These are phyloP conservation scores for Cinnamomum micranthum DNA, from an alignment of 164 flowering plant genomes.

Conservation along the genomic window DNA sequence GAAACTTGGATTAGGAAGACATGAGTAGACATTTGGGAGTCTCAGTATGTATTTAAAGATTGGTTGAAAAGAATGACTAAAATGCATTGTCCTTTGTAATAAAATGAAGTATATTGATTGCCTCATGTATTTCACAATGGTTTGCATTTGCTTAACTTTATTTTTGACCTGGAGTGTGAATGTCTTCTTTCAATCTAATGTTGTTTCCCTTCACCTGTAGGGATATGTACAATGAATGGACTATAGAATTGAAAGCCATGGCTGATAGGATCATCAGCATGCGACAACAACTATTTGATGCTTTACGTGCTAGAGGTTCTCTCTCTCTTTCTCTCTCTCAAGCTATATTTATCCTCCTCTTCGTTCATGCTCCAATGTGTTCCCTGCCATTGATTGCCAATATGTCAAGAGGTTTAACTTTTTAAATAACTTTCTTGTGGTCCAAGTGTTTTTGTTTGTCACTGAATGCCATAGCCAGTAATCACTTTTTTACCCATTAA, in stretches of 20 bases:
- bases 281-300: constrained; percentile 80
- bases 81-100: not conserved
- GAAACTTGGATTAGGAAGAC: no score
- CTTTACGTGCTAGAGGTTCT: constrained; percentile 68
- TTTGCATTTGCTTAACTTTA: not conserved
- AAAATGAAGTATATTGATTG: not conserved
- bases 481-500: no score
- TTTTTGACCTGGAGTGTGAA: no score
- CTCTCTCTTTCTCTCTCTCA: not conserved
- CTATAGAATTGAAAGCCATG: constrained; percentile 94
- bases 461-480: no score
- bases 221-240: constrained; percentile 85
- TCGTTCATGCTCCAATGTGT: no score
- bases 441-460: no score
- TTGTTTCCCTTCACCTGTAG: constrained; percentile 28
- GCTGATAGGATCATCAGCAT: constrained; percentile 95
- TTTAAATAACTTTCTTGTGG: no score
- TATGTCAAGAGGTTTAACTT: no score
- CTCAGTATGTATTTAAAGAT: no score
- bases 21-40: no score
- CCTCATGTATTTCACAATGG: not conserved
- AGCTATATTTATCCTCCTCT: not conserved
- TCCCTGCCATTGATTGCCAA: no score
- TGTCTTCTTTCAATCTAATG: not conserved
- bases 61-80: no score